Conservation (phyloP, 495 filamentous ascomycete genomes). For the Trichoderma orchidacearum region DNA sequence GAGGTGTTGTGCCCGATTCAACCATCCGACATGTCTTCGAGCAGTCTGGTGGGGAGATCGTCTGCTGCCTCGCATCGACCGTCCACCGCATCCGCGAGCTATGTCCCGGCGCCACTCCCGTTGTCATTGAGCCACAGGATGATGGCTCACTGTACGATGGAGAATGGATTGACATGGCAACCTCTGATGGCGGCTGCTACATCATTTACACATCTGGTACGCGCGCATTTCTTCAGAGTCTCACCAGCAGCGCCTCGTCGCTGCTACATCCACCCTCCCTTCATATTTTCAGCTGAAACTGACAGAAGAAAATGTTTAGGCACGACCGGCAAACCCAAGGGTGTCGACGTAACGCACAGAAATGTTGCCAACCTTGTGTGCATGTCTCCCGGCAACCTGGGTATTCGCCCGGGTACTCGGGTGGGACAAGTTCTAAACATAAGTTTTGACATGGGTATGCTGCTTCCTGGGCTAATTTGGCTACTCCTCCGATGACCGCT, state of each 20-base stretch:
- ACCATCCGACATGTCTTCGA: conserved; percentile 16
- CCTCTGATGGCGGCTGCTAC: conserved; percentile 20
- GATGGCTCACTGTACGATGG: conserved; percentile 2
- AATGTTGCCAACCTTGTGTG: conserved; percentile 18
- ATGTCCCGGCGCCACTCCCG: not conserved
- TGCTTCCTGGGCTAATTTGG: not conserved
- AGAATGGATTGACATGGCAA: not conserved
- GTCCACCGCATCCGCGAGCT: not conserved
- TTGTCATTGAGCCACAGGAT: conserved; percentile 6
- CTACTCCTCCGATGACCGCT: not conserved
- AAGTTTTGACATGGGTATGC: conserved; percentile 27
- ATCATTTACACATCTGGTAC: conserved; percentile 26
- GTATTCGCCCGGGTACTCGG: conserved; percentile 19
- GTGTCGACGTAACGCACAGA: conserved; percentile 21
- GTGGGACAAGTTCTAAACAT: conserved; percentile 23
- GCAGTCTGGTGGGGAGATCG: conserved; percentile 8
- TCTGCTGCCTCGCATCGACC: not conserved
- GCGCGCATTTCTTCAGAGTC: not conserved
- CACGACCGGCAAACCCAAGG: conserved; percentile 26
- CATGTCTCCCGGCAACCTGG: conserved; percentile 16
- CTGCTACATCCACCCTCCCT: not conserved
- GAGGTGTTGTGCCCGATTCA: conserved; percentile 18
- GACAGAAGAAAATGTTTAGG: conserved; percentile 4
- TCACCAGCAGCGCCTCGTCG: not conserved
- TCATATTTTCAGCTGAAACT: not conserved